These are phyloP conservation scores for Ganoderma lucidum DNA, from an alignment of 1,284 basidiomycete genomes.

Conservation along the genomic window DNA sequence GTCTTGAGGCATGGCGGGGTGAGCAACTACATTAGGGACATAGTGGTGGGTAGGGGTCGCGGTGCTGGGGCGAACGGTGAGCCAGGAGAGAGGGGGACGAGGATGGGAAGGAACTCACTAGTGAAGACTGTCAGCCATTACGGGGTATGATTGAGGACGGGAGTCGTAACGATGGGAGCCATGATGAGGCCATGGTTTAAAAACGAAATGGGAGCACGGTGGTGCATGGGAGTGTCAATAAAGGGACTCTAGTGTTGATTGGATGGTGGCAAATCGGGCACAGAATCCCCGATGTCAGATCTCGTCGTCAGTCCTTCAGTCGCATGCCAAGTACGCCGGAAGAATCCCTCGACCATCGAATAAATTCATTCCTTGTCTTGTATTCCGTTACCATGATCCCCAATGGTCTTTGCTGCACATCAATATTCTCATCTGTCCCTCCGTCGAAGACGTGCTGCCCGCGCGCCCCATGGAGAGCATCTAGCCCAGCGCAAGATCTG, in stretches of 20 bases:
- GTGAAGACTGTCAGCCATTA: constrained; percentile 65
- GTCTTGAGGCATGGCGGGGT: constrained; percentile 50
- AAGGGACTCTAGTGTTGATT: constrained; percentile 37
- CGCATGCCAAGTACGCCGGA: constrained; percentile 30
- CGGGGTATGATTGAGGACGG: constrained; percentile 45
- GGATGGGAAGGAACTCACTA: constrained; percentile 55
- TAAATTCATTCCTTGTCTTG: constrained; percentile 30
- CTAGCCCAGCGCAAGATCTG: neutral
- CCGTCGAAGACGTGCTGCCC: constrained; percentile 10
- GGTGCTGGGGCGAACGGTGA: constrained; percentile 40
- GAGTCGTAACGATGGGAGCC: constrained; percentile 35
- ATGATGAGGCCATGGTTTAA: constrained; percentile 38
- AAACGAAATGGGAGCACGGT: constrained; percentile 36
- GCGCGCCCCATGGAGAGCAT: neutral
- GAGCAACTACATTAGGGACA: constrained; percentile 53
- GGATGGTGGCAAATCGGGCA: constrained; percentile 44
- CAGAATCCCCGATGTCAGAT: constrained; percentile 36
- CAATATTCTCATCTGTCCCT: constrained; percentile 16
- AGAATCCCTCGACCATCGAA: constrained; percentile 34
- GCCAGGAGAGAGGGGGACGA: constrained; percentile 5
- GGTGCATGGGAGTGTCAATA: constrained; percentile 28
- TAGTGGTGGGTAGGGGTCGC: constrained; percentile 44
- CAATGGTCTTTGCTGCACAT: constrained; percentile 22
- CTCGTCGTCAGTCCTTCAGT: constrained; percentile 28
- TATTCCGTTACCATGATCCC: constrained; percentile 28